A percentile compares a stretch with the other conserved stretches of the same genome.
These are phyloP conservation scores for Fusarium oxysporum DNA, from an alignment of 2,329 filamentous ascomycete species.

Conservation along the genomic window DNA sequence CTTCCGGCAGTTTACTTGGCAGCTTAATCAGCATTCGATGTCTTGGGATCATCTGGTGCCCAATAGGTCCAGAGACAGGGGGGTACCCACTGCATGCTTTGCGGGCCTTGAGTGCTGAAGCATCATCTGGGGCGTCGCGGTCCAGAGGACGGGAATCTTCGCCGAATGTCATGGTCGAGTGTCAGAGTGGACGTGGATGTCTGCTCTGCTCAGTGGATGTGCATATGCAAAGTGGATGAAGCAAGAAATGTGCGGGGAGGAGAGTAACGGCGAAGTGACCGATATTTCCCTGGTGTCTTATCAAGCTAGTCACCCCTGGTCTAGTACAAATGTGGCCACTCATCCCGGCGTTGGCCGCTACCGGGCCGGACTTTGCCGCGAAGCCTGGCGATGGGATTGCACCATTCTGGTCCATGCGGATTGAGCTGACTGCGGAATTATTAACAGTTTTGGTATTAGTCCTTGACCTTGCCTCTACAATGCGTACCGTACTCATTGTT, in stretches of 20 bases:
- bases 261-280: constrained; percentile 19
- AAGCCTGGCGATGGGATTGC: background rate
- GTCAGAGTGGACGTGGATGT: background rate
- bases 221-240: constrained; percentile 17
- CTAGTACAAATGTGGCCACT: constrained; percentile 7
- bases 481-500: background rate
- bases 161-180: constrained; percentile 5
- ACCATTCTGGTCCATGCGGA: background rate
- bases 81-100: constrained; percentile 19
- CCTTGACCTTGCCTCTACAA: background rate
- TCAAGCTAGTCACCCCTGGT: background rate
- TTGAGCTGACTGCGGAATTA: background rate
- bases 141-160: constrained; percentile 18
- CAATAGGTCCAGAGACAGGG: background rate
- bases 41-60: background rate
- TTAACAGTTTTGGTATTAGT: constrained; percentile 19
- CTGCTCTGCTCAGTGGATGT: background rate
- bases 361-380: constrained; percentile 12
- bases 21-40: background rate
- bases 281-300: constrained; percentile 14
- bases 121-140: background rate
- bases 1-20: constrained; percentile 19
- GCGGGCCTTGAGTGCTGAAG: constrained; percentile 15
- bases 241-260: constrained; percentile 3
- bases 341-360: background rate